phyloP scores from a whole-genome alignment of 192 early-diverging fungal genomes.

The Backusella australiensis region DNA sequence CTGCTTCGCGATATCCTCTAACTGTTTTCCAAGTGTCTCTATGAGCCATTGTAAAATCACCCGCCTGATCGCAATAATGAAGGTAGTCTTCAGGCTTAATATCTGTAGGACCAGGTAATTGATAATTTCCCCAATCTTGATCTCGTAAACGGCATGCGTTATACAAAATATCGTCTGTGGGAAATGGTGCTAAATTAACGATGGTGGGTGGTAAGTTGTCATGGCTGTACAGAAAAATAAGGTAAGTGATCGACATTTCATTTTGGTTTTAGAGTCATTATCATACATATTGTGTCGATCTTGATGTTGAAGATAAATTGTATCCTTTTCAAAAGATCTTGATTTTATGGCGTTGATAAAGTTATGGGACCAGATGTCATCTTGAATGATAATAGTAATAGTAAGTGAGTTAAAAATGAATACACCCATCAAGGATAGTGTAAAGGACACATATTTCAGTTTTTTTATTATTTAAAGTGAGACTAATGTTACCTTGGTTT shows the following conservation, averaged over 20 bases:
- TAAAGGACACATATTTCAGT: neutral
- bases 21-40: conserved; percentile 24
- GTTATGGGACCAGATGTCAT: conserved; percentile 34
- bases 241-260: neutral
- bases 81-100: conserved; percentile 16
- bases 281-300: conserved; percentile 32
- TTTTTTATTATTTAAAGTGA: neutral
- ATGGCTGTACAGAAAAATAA: conserved; percentile 10
- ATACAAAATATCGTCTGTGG: conserved; percentile 20
- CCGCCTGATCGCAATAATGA: conserved; percentile 23
- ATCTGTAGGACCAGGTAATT: neutral
- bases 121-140: conserved; percentile 19
- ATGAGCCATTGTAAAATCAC: conserved; percentile 31
- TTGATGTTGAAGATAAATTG: conserved; percentile 27
- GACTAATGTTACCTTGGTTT: conserved; percentile 29
- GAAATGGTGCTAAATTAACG: conserved; percentile 16
- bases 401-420: neutral
- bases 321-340: conserved; percentile 13
- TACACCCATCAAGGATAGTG: neutral
- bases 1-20: conserved; percentile 24
- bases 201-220: conserved; percentile 14
- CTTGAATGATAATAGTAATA: conserved; percentile 3
- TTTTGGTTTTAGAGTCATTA: neutral
- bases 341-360: conserved; percentile 30
- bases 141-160: conserved; percentile 24